Evolutionary conservation across 1,139 yeast genomes (phyloP).

Genomic region (Zygoascus meyerae): DNA sequence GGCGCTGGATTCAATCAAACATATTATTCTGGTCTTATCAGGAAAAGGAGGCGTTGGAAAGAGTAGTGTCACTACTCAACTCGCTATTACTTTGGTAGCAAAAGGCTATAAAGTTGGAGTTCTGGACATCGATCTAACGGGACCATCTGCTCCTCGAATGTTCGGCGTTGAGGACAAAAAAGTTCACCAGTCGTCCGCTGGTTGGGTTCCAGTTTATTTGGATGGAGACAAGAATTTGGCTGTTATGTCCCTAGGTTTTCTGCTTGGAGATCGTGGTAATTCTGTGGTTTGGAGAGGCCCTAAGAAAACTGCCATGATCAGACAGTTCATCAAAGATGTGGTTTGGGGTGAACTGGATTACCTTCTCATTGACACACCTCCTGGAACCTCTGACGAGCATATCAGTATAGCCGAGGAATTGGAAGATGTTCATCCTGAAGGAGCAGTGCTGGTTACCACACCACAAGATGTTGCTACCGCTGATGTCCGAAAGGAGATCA

Average conservation of each 20-base stretch:
- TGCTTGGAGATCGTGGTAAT: conserved; percentile 75
- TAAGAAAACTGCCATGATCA: conserved; percentile 94
- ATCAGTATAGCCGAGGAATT: conserved; percentile 93
- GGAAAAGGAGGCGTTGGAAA: conserved; percentile 99
- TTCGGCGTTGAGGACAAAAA: conserved; percentile 80
- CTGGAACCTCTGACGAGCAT: conserved; percentile 98
- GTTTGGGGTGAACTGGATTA: conserved; percentile 84
- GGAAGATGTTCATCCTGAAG: conserved; percentile 70
- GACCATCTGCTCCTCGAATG: conserved; percentile 96
- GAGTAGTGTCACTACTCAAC: conserved; percentile 89
- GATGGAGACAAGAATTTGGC: conserved; percentile 35
- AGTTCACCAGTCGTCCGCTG: conserved; percentile 73
- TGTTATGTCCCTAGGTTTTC: conserved; percentile 87
- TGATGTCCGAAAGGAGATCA: conserved; percentile 91
- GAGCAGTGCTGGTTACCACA: conserved; percentile 91
- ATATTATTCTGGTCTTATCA: conserved; percentile 73
- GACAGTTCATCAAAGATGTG: conserved; percentile 87
- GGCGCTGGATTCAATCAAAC: conserved; percentile 48
- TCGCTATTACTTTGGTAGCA: conserved; percentile 69
- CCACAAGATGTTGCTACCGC: conserved; percentile 92
- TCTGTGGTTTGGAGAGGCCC: conserved; percentile 99
- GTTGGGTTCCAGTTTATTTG: conserved; percentile 85
- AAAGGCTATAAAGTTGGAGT: conserved; percentile 83
- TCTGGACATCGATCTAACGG: conserved; percentile 89
- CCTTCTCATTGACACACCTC: conserved; percentile 91